Percentiles rank a stretch among this genome's conserved stretches.
phyloP scores from a whole-genome alignment of 169 alveolate genomes.

The Eimeria falciformis region DNA sequence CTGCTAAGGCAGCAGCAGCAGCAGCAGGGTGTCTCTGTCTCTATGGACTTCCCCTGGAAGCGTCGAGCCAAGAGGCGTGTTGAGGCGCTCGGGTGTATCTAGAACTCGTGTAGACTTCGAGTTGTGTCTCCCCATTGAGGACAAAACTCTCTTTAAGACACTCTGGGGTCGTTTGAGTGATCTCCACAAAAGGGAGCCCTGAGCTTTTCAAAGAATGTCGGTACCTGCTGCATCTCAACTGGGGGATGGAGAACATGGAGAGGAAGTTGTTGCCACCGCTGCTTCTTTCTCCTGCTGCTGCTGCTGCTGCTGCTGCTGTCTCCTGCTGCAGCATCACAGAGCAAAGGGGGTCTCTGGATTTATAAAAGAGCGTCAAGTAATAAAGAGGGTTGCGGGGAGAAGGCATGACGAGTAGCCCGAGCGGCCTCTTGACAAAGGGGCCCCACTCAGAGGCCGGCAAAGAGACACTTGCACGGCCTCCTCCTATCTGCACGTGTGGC shows the following conservation, averaged over 20 bases:
- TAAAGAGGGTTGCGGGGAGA: constrained; percentile 58
- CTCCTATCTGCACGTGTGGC: constrained; percentile 17
- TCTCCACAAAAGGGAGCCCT: neutral
- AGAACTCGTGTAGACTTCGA: constrained; percentile 29
- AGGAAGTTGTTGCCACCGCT: neutral
- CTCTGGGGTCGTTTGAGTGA: neutral
- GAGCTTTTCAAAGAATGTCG: no score
- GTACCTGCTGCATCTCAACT: neutral
- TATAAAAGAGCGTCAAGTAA: constrained; percentile 38
- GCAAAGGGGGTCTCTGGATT: constrained; percentile 47
- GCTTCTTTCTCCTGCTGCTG: neutral
- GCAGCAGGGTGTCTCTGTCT: neutral
- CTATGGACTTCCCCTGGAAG: neutral
- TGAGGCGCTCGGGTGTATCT: constrained; percentile 32
- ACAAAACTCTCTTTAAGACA: neutral
- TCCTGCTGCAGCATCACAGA: neutral
- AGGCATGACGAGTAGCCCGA: constrained; percentile 59
- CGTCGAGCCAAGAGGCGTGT: constrained; percentile 6
- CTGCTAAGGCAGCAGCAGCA: neutral
- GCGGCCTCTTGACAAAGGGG: constrained; percentile 47
- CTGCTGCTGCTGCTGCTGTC: constrained; percentile 6
- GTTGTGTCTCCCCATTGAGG: neutral
- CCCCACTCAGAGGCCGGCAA: constrained; percentile 28
- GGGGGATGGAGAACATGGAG: neutral
- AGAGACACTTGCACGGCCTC: neutral